Conservation (phyloP, 2,329 filamentous ascomycete genomes). For the Ascochyta lentis region DNA sequence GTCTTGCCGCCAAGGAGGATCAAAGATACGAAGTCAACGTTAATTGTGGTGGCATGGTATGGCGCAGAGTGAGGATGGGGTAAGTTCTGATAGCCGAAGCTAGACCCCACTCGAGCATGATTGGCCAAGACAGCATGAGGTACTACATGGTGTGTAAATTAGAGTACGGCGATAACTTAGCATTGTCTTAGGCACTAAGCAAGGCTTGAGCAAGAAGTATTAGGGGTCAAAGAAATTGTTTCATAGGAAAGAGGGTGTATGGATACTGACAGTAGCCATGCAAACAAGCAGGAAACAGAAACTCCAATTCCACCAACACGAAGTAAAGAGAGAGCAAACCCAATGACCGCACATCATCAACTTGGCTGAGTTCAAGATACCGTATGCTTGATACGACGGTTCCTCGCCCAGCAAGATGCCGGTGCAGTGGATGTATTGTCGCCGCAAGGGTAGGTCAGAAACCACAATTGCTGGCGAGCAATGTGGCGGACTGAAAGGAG, state of each 20-base stretch:
- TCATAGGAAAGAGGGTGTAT: constrained; percentile 1
- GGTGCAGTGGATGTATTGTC: background rate
- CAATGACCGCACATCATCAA: too few relatives aligned
- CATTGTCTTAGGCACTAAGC: background rate
- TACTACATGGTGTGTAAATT: background rate
- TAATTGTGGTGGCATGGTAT: background rate
- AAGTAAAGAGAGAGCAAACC: background rate
- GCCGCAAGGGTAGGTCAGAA: background rate
- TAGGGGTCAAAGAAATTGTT: background rate
- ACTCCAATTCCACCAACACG: background rate
- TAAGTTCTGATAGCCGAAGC: constrained; percentile 7
- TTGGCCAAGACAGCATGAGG: constrained; percentile 1
- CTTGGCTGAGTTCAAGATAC: background rate
- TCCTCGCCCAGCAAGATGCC: background rate
- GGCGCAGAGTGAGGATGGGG: constrained; percentile 2
- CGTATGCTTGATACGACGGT: background rate
- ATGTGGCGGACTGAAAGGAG: too few relatives aligned
- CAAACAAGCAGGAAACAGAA: background rate
- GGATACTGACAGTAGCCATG: background rate
- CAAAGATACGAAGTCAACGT: background rate
- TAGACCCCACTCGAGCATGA: constrained; percentile 11
- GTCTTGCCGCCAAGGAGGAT: too few relatives aligned
- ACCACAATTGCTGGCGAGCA: too few relatives aligned
- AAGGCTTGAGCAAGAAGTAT: background rate
- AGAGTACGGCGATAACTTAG: background rate